A percentile compares a stretch with the other conserved stretches of the same genome.
These are phyloP conservation scores for Hansenula lynferdii DNA, from an alignment of 1,139 yeast species.

Conservation along the genomic window DNA sequence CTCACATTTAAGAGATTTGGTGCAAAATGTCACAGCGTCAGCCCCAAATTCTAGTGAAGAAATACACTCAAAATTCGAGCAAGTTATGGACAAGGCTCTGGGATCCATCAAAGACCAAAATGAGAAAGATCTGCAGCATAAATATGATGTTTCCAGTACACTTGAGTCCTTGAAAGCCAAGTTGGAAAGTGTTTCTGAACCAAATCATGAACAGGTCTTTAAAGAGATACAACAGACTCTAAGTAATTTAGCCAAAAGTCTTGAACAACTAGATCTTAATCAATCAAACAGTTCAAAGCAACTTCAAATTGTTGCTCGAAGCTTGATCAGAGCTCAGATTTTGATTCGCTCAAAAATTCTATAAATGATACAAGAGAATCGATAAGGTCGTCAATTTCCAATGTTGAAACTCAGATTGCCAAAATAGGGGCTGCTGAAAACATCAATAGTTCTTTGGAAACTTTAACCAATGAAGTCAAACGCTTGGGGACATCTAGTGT, in stretches of 20 bases:
- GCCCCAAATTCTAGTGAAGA: not conserved
- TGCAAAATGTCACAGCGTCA: constrained; percentile 16
- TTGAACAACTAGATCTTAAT: not conserved
- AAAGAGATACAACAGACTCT: not conserved
- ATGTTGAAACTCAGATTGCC: not conserved
- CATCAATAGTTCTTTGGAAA: too few relatives aligned
- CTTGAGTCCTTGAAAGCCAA: not conserved
- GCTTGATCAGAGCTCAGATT: not conserved
- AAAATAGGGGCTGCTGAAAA: too few relatives aligned
- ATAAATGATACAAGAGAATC: not conserved
- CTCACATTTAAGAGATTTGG: constrained; percentile 30
- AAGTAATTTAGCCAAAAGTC: not conserved
- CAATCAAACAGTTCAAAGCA: not conserved
- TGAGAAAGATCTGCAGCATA: not conserved
- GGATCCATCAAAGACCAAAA: not conserved
- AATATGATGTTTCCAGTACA: not conserved
- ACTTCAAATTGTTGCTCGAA: not conserved
- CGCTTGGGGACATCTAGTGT: too few relatives aligned
- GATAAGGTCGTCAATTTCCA: not conserved
- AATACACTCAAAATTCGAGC: too few relatives aligned
- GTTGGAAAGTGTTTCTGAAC: not conserved
- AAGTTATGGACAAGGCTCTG: not conserved
- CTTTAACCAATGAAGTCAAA: too few relatives aligned
- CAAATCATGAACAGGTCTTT: not conserved
- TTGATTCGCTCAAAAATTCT: not conserved